Conservation (phyloP, 345 rosid species). For the Angophora floribunda region DNA sequence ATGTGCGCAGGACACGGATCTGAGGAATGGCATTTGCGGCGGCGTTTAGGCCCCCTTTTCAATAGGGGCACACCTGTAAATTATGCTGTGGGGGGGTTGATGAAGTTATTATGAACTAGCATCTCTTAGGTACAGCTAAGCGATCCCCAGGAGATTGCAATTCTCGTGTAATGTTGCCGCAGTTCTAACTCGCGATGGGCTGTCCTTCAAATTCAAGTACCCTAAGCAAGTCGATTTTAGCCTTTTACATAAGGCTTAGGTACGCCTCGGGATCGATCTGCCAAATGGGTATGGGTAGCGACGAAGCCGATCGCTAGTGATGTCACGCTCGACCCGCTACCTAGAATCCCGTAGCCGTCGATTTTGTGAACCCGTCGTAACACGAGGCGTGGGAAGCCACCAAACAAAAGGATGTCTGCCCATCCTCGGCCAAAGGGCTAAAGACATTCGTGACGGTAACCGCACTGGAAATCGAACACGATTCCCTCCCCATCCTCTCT, state of each 20-base stretch:
- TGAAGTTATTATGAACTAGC: not conserved
- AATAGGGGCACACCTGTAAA: not conserved
- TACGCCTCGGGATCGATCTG: not conserved
- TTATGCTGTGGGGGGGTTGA: not conserved
- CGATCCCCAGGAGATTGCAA: not conserved
- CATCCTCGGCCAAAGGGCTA: not conserved
- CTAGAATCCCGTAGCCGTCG: not conserved
- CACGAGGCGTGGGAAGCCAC: not conserved
- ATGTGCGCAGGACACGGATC: not conserved
- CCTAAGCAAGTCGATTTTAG: not conserved
- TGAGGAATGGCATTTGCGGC: not conserved
- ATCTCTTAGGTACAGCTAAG: not conserved
- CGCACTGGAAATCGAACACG: not conserved
- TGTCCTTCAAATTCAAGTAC: not conserved
- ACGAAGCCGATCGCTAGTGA: no score
- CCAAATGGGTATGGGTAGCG: not conserved
- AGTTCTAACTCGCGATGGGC: not conserved
- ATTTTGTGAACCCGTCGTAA: no score
- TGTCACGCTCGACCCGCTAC: not conserved
- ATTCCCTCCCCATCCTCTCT: not conserved
- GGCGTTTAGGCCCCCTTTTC: not conserved
- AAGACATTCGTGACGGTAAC: not conserved
- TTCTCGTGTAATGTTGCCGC: not conserved
- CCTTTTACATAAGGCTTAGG: not conserved
- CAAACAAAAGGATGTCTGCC: not conserved